Evolutionary conservation across 2,329 filamentous ascomycete species (phyloP).

Genomic region (Alternaria tenuissima): DNA sequence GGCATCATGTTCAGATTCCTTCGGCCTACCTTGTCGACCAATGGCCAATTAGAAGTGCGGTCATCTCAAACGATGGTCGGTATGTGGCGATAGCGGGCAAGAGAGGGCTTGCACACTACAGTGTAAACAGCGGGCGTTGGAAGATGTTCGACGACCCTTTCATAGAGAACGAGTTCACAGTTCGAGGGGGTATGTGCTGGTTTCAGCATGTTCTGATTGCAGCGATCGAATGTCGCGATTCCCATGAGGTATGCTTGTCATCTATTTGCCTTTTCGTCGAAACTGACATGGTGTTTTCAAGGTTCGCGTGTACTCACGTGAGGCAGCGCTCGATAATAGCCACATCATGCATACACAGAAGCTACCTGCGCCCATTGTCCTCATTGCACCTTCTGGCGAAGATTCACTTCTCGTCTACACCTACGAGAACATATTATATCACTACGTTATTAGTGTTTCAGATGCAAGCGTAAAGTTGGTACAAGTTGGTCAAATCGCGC

Average conservation of each 20-base stretch:
- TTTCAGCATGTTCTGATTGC: constrained; percentile 94
- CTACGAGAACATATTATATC: constrained; percentile 93
- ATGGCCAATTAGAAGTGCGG: constrained; percentile 88
- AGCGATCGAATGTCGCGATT: constrained; percentile 84
- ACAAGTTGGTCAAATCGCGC: constrained; percentile 97
- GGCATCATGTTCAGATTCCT: constrained; percentile 91
- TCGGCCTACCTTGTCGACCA: constrained; percentile 85
- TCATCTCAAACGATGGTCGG: constrained; percentile 88
- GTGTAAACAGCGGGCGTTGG: constrained; percentile 92
- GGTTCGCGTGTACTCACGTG: constrained; percentile 91
- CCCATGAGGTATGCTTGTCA: constrained; percentile 68
- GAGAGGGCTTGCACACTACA: constrained; percentile 93
- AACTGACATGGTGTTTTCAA: constrained; percentile 38
- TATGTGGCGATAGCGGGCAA: constrained; percentile 97
- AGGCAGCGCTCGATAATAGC: constrained; percentile 76
- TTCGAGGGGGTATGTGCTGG: constrained; percentile 98
- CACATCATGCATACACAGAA: constrained; percentile 78
- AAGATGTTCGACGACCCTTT: constrained; percentile 86
- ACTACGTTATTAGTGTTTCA: constrained; percentile 84
- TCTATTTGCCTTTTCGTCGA: background rate
- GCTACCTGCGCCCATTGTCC: constrained; percentile 85
- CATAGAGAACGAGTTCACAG: constrained; percentile 88
- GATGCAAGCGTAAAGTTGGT: constrained; percentile 78
- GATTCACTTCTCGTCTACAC: constrained; percentile 97
- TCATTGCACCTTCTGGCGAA: constrained; percentile 87